Evolutionary conservation across 1,284 basidiomycete genomes (phyloP).

Genomic region (Cutaneotrichosporon arboriforme): DNA sequence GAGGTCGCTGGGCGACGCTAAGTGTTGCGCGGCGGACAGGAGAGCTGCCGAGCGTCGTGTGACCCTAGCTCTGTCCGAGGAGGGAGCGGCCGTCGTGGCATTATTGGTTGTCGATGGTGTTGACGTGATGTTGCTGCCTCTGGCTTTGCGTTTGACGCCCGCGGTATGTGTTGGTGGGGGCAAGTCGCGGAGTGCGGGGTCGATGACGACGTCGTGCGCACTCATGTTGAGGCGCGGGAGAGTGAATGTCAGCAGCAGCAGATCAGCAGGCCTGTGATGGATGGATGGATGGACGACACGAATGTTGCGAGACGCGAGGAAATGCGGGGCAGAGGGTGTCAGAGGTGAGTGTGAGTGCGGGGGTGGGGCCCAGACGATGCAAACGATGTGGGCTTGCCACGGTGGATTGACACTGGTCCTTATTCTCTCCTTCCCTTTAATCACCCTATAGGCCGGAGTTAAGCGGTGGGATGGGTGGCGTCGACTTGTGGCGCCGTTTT

Average conservation of each 20-base stretch:
- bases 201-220: constrained; percentile 9
- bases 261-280: too few relatives aligned
- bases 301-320: not conserved
- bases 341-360: constrained; percentile 1
- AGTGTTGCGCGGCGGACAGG: not conserved
- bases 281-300: not conserved
- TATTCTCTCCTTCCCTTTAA: too few relatives aligned
- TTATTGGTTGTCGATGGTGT: not conserved
- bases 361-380: constrained; percentile 11
- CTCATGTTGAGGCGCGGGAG: too few relatives aligned
- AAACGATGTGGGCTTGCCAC: too few relatives aligned
- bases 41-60: constrained; percentile 3
- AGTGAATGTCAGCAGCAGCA: too few relatives aligned
- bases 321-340: constrained; percentile 2
- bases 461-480: too few relatives aligned
- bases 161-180: constrained; percentile 1
- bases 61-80: not conserved
- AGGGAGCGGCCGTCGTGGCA: not conserved
- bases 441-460: too few relatives aligned
- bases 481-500: too few relatives aligned
- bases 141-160: constrained; percentile 14
- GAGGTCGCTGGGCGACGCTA: not conserved
- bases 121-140: not conserved
- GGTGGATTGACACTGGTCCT: too few relatives aligned
- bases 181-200: constrained; percentile 11